Percentiles rank a stretch among this genome's conserved stretches.
phyloP scores from a whole-genome alignment of 2,329 filamentous ascomycete genomes.

The Metarhizium humberi region DNA sequence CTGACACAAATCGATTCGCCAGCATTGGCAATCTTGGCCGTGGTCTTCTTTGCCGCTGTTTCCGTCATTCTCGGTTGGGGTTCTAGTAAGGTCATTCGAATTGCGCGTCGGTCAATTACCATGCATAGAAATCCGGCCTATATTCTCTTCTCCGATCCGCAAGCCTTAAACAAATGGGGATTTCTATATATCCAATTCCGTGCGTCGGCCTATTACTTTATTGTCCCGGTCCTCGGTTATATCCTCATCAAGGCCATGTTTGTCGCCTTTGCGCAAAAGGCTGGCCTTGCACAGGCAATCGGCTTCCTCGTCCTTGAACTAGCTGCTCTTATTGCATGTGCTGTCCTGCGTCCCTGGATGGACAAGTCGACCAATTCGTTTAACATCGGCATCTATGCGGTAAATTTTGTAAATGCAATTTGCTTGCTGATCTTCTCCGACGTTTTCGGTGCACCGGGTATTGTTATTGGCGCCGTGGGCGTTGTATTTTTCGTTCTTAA shows the following conservation, averaged over 20 bases:
- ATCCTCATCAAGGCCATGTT: conserved; percentile 82
- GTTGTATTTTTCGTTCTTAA: conserved; percentile 85
- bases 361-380: conserved; percentile 95
- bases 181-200: conserved; percentile 96
- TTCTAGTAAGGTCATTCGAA: conserved; percentile 75
- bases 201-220: conserved; percentile 90
- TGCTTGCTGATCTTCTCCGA: conserved; percentile 82
- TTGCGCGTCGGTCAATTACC: conserved; percentile 64
- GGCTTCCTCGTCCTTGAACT: conserved; percentile 79
- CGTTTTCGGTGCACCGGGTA: conserved; percentile 70
- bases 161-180: conserved; percentile 90
- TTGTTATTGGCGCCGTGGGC: conserved; percentile 80
- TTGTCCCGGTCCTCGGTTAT: conserved; percentile 69
- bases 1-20: conserved; percentile 76
- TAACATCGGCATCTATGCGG: conserved; percentile 80
- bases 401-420: conserved; percentile 85
- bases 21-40: conserved; percentile 76
- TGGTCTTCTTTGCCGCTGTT: conserved; percentile 79
- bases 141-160: conserved; percentile 87
- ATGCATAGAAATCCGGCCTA: conserved; percentile 73
- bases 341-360: conserved; percentile 89
- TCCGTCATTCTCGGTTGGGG: conserved; percentile 71
- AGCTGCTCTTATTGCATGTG: conserved; percentile 63
- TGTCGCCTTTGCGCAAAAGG: conserved; percentile 67
- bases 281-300: conserved; percentile 65